Conservation (phyloP, 2,329 filamentous ascomycete species). For the Pseudocercospora eumusae region DNA sequence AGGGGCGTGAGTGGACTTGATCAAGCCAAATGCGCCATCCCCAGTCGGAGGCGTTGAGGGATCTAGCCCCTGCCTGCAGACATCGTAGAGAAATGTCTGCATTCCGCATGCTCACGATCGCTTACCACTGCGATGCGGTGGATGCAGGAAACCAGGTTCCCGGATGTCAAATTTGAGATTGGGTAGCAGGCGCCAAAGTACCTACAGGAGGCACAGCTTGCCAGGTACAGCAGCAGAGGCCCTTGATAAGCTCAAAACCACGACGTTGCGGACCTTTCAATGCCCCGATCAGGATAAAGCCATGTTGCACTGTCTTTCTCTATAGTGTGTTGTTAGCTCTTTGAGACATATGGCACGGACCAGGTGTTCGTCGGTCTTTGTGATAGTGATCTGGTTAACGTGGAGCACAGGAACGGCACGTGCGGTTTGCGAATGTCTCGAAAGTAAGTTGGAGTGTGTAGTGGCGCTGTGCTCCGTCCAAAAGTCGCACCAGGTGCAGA, state of each 20-base stretch:
- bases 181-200: slow-evolving; percentile 1
- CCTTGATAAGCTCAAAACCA: background rate
- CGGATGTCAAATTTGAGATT: slow-evolving; percentile 12
- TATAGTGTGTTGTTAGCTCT: slow-evolving; percentile 13
- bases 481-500: slow-evolving; percentile 19
- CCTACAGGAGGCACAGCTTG: slow-evolving; percentile 3
- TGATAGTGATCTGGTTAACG: slow-evolving; percentile 22
- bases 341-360: slow-evolving; percentile 32
- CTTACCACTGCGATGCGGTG: slow-evolving; percentile 16
- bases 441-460: slow-evolving; percentile 1
- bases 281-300: slow-evolving; percentile 3
- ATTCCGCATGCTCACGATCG: background rate
- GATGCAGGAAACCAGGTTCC: slow-evolving; percentile 15
- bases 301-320: slow-evolving; percentile 4
- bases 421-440: slow-evolving; percentile 28
- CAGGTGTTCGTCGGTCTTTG: slow-evolving; percentile 29
- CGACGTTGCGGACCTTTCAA: background rate
- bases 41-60: background rate
- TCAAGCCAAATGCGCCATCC: slow-evolving; percentile 1
- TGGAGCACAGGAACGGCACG: slow-evolving; percentile 33
- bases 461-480: slow-evolving; percentile 2
- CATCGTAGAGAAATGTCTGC: background rate
- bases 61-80: background rate
- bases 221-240: slow-evolving; percentile 1
- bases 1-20: background rate